Base-by-base conservation (phyloP, 176 grass and related monocot species). In the Miscanthus lutarioriparius region DNA sequence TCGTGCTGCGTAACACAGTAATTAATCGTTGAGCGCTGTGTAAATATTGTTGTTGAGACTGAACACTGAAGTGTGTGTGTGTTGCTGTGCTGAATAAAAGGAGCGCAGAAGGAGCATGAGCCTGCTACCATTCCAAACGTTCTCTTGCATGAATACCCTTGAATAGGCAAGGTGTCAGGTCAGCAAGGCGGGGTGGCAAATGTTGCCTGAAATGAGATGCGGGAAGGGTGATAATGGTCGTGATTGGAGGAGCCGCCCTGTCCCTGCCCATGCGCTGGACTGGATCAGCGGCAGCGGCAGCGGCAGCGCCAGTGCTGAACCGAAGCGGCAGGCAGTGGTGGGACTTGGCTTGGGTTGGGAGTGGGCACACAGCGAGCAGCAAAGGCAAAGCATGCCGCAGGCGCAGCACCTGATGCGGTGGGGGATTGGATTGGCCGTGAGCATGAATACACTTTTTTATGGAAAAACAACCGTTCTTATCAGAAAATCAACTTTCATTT, bases 1-100 rank as follows among this genome's bases (percentile, higher is more conserved):
- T 87, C 61, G 23, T 19, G 35, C 45, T 58, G 54, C 22, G 22
- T 59, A 59, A 23, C 2, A 23, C 1, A 54, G 56, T 13, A 64
- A 22, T 19, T 2, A 61, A 3, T 82, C 54, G 39, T 23, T 66
- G 17, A 27, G 6, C n/a, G 33, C 58, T 45, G 28, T 90, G 89
- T 90, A 90, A 80, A 87, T 90, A 90, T 69, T 11, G 14, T 43
- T 63, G 51, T 43, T 76, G 25, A 23, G 63, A 76, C 47, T 40
- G 20, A n/a, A 58, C 54, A n/a, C 54, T 23, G 20, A 13, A 63
- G 23, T 20, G 59, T 3, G 3, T n/a, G n/a, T 30, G 47, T 19
- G 36, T 40, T 23, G 43, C 36, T 63, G 39, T 27, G 23, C 30
- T 87, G 76, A 83, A 90, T 87, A 83, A 90, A 74, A 75, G 11